Conservation (phyloP, 2,329 filamentous ascomycete genomes). For the Cytospora schulzeri region DNA sequence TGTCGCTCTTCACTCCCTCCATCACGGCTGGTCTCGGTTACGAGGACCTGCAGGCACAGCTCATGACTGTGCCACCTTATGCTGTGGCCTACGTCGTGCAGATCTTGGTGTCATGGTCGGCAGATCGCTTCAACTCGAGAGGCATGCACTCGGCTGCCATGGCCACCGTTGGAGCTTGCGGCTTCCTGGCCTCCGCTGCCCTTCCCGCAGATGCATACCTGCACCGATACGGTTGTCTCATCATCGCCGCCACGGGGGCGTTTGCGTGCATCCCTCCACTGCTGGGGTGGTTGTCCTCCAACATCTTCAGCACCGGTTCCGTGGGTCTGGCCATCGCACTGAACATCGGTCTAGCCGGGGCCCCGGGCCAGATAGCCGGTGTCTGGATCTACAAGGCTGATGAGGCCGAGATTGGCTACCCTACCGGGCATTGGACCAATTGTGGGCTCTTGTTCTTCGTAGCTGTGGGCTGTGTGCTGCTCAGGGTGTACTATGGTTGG, state of each 20-base stretch:
- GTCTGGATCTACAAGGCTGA: slow-evolving; percentile 73
- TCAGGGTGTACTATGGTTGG: slow-evolving; percentile 59
- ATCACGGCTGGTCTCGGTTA: slow-evolving; percentile 51
- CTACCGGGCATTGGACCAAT: slow-evolving; percentile 71
- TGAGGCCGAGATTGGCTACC: slow-evolving; percentile 63
- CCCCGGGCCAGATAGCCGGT: slow-evolving; percentile 70
- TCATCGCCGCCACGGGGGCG: slow-evolving; percentile 66
- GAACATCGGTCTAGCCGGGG: slow-evolving; percentile 67
- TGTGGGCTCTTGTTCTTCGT: slow-evolving; percentile 63
- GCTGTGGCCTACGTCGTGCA: slow-evolving; percentile 49
- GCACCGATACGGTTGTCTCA: slow-evolving; percentile 68
- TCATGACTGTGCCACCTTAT: slow-evolving; percentile 70
- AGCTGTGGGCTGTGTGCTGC: slow-evolving; percentile 52
- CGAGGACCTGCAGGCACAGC: slow-evolving; percentile 53
- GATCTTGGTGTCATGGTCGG: slow-evolving; percentile 57
- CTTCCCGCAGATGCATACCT: slow-evolving; percentile 62
- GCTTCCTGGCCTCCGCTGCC: slow-evolving; percentile 63
- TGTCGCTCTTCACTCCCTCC: slow-evolving; percentile 56
- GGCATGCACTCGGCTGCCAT: slow-evolving; percentile 47
- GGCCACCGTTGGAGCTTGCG: slow-evolving; percentile 47
- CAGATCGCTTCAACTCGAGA: slow-evolving; percentile 62
- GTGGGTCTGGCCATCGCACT: slow-evolving; percentile 70
- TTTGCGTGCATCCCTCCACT: slow-evolving; percentile 72
- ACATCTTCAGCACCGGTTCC: slow-evolving; percentile 65
- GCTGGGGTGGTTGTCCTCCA: slow-evolving; percentile 70